phyloP scores from a whole-genome alignment of 176 grass and related monocot species.

The Musa troglodytarum region DNA sequence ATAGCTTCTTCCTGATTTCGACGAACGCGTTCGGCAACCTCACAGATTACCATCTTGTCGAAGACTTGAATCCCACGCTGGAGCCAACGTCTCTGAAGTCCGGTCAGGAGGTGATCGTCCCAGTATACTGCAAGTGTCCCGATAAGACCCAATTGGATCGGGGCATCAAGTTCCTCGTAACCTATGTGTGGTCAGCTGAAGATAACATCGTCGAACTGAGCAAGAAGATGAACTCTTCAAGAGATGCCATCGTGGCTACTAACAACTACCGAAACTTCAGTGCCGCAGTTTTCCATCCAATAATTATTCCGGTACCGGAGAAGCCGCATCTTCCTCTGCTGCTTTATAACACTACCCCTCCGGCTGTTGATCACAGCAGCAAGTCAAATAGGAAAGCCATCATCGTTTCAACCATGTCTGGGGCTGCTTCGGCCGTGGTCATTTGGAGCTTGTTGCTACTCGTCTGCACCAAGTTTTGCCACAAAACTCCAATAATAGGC shows the following conservation, averaged over 20 bases:
- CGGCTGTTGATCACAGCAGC: background rate
- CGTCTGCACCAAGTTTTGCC: constrained; percentile 20
- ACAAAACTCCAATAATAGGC: constrained; percentile 8
- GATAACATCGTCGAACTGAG: constrained; percentile 31
- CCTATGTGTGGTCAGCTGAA: constrained; percentile 36
- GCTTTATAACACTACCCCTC: background rate
- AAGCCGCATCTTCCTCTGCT: constrained; percentile 30
- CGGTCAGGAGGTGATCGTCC: constrained; percentile 30
- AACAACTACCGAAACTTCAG: constrained; percentile 34
- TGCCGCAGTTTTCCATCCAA: constrained; percentile 17
- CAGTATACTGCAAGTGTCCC: constrained; percentile 49
- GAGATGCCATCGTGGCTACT: constrained; percentile 6
- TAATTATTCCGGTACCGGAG: constrained; percentile 40
- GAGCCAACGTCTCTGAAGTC: background rate
- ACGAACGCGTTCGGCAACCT: constrained; percentile 32
- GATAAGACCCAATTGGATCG: constrained; percentile 4
- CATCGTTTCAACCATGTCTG: constrained; percentile 8
- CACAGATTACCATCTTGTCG: constrained; percentile 14
- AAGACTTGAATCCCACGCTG: constrained; percentile 25
- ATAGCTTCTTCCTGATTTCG: constrained; percentile 41
- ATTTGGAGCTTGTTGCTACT: constrained; percentile 19
- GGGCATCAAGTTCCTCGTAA: constrained; percentile 23
- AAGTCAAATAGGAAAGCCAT: constrained; percentile 1
- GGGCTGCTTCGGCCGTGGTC: constrained; percentile 22
- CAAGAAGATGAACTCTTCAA: constrained; percentile 24